Conservation (phyloP, 108 stramenopile species). For the Conticribra weissflogii region DNA sequence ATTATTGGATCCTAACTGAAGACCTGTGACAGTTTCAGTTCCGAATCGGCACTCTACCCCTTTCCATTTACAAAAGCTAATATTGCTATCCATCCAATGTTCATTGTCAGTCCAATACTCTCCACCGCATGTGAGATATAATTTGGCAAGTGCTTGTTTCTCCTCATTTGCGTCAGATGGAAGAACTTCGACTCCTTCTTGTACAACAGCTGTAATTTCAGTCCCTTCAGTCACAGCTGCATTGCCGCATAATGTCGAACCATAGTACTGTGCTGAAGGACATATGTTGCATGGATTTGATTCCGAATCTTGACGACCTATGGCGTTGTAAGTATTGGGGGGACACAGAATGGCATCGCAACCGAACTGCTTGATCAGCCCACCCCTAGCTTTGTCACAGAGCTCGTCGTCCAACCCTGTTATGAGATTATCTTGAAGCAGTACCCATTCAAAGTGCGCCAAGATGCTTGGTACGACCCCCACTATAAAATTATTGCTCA, state of each 20-base stretch:
- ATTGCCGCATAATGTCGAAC: conserved; percentile 16
- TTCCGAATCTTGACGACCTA: conserved; percentile 48
- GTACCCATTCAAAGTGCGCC: conserved; percentile 55
- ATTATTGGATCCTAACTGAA: conserved; percentile 36
- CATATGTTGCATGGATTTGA: conserved; percentile 19
- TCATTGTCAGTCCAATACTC: conserved; percentile 31
- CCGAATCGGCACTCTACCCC: conserved; percentile 29
- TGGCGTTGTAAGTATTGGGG: conserved; percentile 60
- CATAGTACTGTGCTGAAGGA: conserved; percentile 16
- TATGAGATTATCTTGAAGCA: conserved; percentile 65
- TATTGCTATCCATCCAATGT: conserved; percentile 20
- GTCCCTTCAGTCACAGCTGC: conserved; percentile 1
- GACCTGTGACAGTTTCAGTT: conserved; percentile 25
- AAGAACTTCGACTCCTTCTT: conserved; percentile 10
- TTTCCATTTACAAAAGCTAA: conserved; percentile 26
- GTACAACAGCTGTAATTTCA: not conserved
- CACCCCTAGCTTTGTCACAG: conserved; percentile 47
- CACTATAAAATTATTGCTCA: conserved; percentile 13
- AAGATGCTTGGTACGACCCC: conserved; percentile 42
- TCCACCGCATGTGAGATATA: conserved; percentile 22
- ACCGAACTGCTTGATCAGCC: conserved; percentile 24
- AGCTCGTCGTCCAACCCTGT: conserved; percentile 51
- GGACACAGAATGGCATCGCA: conserved; percentile 62
- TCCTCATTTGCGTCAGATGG: conserved; percentile 17
- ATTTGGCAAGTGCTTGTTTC: conserved; percentile 11